Evolutionary conservation across 306 rosid species (phyloP), one percentile per base, ranked within the genome.

Genomic region (Urtica urens): DNA sequence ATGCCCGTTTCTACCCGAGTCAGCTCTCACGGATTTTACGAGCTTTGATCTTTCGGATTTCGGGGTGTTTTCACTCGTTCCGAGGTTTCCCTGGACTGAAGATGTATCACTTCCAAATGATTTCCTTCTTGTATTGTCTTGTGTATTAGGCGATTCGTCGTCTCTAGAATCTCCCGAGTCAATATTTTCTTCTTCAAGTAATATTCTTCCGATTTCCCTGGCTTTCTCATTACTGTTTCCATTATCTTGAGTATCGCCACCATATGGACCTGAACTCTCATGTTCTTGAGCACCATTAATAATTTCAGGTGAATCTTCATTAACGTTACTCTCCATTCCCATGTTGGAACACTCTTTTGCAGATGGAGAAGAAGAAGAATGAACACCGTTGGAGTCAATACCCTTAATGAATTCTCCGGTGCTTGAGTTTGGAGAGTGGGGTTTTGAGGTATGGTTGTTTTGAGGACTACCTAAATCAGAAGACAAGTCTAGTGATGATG

Each of bases 11-110:
- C 74, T 78, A 46, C 54, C 53, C 6, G 56, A 59, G 26, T 90
- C 97, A n/a, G 60, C 66, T 46, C 99, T 83, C 42, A 90, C 96
- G 31, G 99, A 90, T 65, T 79, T 90, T 28, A 77, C 76, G 28
- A 70, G 68, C 66, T 90, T 81, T 48, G 71, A 47, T 64, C 74
- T 78, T 47, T 83, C 87, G 55, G 37, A 59, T 63, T 52, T 76
- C 30, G 60, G 46, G 30, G 60, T 37, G 44, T 62, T 66, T 25
- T 76, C 73, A 58, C 58, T 66, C 60, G 38, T 43, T 44, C 69
- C 72, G 19, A 47, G 50, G 44, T 59, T 66, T 28, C 53, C 65
- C 40, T 55, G 40, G 42, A 69, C 57, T 41, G 63, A 27, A 31
- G 25, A 45, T 41, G 58, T 29, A 59, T 39, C 58, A 11, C 68